These are phyloP conservation scores for Zizania palustris DNA, from an alignment of 202 grass and related monocot species.

Conservation along the genomic window DNA sequence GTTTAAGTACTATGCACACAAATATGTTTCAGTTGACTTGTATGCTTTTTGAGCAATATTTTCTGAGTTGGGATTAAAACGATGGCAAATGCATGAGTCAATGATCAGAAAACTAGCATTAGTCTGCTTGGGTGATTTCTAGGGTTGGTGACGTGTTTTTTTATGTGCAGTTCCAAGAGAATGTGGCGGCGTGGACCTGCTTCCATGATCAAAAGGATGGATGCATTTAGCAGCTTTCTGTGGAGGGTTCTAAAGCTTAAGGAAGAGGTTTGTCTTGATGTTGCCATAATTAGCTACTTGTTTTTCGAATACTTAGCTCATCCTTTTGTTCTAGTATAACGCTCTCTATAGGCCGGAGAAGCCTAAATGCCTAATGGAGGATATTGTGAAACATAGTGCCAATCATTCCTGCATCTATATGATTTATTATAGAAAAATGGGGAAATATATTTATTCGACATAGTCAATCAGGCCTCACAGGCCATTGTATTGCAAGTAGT, in stretches of 20 bases:
- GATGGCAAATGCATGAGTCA: neutral
- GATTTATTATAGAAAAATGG: no score
- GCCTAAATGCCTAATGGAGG: neutral
- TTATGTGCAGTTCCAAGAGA: constrained; percentile 78
- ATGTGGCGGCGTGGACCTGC: constrained; percentile 83
- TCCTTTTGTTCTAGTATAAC: no score
- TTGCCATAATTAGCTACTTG: no score
- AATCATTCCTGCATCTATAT: neutral
- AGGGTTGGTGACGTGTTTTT: constrained; percentile 43
- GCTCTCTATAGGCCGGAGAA: constrained; percentile 2
- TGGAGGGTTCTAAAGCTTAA: no score
- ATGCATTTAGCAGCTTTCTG: constrained; percentile 72
- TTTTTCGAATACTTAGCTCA: no score
- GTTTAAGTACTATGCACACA: neutral
- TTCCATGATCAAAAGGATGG: constrained; percentile 85
- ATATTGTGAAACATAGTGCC: constrained; percentile 1
- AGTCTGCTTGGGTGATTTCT: constrained; percentile 15
- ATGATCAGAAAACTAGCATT: neutral
- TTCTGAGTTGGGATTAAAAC: neutral
- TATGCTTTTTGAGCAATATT: neutral
- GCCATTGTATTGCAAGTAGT: neutral
- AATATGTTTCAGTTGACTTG: neutral
- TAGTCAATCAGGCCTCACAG: no score
- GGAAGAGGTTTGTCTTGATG: no score
- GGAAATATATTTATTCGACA: no score